Percentiles rank a stretch among this genome's conserved stretches.
Conservation (phyloP, 768 basidiomycete genomes). For the Naganishia randhawae region DNA sequence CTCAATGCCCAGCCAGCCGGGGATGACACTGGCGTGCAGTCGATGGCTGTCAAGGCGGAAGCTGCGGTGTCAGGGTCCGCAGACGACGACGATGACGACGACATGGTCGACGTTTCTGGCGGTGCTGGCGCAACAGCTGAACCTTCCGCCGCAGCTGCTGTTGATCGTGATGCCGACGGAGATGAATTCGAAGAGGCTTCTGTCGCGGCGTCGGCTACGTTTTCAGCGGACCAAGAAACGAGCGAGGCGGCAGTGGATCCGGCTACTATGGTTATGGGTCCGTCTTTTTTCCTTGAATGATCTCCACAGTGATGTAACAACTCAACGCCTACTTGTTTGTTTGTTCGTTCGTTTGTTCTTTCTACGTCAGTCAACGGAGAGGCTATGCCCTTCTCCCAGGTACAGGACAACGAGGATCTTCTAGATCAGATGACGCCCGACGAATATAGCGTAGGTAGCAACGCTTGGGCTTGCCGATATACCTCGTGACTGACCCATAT, state of each 20-base stretch:
- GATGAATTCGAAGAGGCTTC: constrained; percentile 15
- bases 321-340: too few species aligned
- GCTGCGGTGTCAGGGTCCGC: background rate
- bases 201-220: background rate
- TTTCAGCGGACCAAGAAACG: background rate
- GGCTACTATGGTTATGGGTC: constrained; percentile 8
- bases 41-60: background rate
- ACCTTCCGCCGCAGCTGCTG: too few species aligned
- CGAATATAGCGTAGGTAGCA: constrained; percentile 11
- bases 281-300: background rate
- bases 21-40: background rate
- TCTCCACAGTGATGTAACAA: too few species aligned
- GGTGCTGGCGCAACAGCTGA: background rate
- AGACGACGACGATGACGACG: background rate
- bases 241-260: constrained; percentile 3
- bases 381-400: constrained; percentile 4
- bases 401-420: constrained; percentile 18
- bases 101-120: constrained; percentile 11
- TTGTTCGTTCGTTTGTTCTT: background rate
- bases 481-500: background rate
- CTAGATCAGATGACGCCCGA: constrained; percentile 21
- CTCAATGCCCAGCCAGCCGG: background rate
- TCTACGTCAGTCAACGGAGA: constrained; percentile 14
- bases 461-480: background rate
- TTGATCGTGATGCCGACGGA: background rate